Percentiles rank a stretch among this genome's conserved stretches.
Conservation (phyloP, 257 asterid species). For the Jaltomata sinuosa region DNA sequence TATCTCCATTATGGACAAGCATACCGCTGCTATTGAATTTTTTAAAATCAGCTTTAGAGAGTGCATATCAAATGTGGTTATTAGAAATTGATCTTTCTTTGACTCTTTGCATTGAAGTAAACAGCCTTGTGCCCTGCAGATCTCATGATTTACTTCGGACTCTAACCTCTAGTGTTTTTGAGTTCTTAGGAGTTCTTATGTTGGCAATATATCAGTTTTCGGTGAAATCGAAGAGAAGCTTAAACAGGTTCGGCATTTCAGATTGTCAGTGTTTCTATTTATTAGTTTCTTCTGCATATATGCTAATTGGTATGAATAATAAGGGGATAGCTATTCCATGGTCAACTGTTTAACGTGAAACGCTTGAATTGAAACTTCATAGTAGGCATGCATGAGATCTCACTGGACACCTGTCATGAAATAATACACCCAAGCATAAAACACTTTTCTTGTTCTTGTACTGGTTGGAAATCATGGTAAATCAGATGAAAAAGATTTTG, state of each 20-base stretch:
- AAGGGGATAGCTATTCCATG: neutral
- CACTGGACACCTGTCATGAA: neutral
- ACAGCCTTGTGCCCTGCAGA: slow-evolving; percentile 1
- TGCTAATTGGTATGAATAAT: neutral
- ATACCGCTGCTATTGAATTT: neutral
- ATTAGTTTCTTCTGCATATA: neutral
- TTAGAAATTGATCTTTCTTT: neutral
- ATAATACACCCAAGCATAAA: neutral
- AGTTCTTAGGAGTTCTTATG: slow-evolving; percentile 58
- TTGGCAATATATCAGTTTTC: slow-evolving; percentile 70
- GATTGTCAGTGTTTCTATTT: neutral
- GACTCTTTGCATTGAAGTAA: neutral
- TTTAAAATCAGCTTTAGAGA: neutral
- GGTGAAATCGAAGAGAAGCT: slow-evolving; percentile 73
- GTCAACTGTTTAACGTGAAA: neutral
- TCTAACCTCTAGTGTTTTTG: slow-evolving; percentile 7
- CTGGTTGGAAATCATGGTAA: neutral
- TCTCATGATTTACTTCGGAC: slow-evolving; percentile 1
- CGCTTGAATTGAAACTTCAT: neutral
- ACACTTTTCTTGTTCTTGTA: neutral
- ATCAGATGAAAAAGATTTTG: neutral
- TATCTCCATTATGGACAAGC: neutral
- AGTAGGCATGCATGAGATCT: neutral
- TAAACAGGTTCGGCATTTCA: slow-evolving; percentile 48
- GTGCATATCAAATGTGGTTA: neutral